Evolutionary conservation across 306 rosid genomes (phyloP).

Genomic region (Hippophae rhamnoides): DNA sequence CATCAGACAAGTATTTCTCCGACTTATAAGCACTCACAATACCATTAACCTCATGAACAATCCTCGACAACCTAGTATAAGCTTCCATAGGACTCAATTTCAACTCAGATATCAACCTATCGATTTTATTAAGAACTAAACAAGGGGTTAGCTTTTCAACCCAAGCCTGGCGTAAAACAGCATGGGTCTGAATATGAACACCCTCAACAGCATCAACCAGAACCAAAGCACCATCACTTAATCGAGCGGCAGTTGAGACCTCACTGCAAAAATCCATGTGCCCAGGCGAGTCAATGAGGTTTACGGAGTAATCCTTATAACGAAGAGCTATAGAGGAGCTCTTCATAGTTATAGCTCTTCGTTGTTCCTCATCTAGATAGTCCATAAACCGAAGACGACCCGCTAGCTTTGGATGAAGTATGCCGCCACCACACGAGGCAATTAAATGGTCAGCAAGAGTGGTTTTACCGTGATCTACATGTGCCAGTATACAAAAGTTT

Average conservation of each 20-base stretch:
- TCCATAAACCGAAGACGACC: conserved; percentile 87
- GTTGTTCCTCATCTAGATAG: conserved; percentile 73
- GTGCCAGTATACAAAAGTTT: conserved; percentile 78
- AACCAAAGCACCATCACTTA: conserved; percentile 75
- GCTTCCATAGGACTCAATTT: conserved; percentile 69
- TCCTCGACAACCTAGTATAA: conserved; percentile 42
- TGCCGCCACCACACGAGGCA: conserved; percentile 50
- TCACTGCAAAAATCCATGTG: conserved; percentile 90
- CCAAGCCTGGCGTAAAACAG: conserved; percentile 91
- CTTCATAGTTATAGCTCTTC: conserved; percentile 90
- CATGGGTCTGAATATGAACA: conserved; percentile 86
- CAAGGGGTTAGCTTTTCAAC: conserved; percentile 73
- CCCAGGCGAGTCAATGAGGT: conserved; percentile 87
- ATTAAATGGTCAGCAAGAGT: conserved; percentile 86
- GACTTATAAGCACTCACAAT: conserved; percentile 72
- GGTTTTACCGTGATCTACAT: conserved; percentile 92
- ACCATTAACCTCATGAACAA: conserved; percentile 76
- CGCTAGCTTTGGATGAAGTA: conserved; percentile 72
- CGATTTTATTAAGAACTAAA: conserved; percentile 74
- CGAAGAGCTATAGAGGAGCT: conserved; percentile 65
- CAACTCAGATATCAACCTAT: conserved; percentile 65
- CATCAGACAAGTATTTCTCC: conserved; percentile 70
- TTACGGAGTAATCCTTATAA: conserved; percentile 34
- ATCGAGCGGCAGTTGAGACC: conserved; percentile 84
- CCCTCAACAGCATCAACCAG: conserved; percentile 90